phyloP scores from a whole-genome alignment of 495 filamentous ascomycete species.

The Staphylotrichum longicolle region DNA sequence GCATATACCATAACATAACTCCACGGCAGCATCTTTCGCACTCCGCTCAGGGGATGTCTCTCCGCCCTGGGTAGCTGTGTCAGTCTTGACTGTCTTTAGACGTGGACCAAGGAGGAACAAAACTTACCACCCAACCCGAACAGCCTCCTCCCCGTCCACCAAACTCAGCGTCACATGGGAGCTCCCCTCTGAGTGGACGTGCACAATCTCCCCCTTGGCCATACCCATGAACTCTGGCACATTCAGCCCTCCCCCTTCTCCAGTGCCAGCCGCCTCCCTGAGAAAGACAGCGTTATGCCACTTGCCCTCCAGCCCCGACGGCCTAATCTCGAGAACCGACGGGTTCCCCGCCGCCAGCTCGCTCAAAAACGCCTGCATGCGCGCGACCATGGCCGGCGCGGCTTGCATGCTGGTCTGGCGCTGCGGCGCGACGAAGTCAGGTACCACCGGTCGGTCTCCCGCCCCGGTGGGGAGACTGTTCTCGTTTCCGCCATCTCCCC shows the following conservation, averaged over 20 bases:
- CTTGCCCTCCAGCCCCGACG: constrained; percentile 4
- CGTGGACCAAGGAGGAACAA: not conserved
- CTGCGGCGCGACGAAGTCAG: constrained; percentile 1
- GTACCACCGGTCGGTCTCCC: not conserved
- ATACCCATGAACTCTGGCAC: constrained; percentile 1
- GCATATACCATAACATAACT: constrained; percentile 13
- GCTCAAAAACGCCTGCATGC: constrained; percentile 1
- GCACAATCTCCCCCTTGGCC: not conserved
- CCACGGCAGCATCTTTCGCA: constrained; percentile 1
- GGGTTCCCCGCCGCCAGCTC: not conserved
- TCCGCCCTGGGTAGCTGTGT: not conserved
- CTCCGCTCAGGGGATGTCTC: constrained; percentile 10
- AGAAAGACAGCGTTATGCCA: not conserved
- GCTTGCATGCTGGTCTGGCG: constrained; percentile 2
- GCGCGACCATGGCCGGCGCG: not conserved
- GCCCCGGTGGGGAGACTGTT: not conserved
- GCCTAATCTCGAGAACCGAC: not conserved
- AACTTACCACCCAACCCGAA: constrained; percentile 7
- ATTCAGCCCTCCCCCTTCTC: not conserved
- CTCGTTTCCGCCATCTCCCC: no score
- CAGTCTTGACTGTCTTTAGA: not conserved
- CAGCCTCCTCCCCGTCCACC: constrained; percentile 11
- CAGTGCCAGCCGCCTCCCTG: no score
- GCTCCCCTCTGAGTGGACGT: constrained; percentile 8
- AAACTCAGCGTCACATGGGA: constrained; percentile 11